Percentiles rank a stretch among this genome's conserved stretches.
These are phyloP conservation scores for Pyricularia grisea DNA, from an alignment of 2,329 filamentous ascomycete species.

Conservation along the genomic window DNA sequence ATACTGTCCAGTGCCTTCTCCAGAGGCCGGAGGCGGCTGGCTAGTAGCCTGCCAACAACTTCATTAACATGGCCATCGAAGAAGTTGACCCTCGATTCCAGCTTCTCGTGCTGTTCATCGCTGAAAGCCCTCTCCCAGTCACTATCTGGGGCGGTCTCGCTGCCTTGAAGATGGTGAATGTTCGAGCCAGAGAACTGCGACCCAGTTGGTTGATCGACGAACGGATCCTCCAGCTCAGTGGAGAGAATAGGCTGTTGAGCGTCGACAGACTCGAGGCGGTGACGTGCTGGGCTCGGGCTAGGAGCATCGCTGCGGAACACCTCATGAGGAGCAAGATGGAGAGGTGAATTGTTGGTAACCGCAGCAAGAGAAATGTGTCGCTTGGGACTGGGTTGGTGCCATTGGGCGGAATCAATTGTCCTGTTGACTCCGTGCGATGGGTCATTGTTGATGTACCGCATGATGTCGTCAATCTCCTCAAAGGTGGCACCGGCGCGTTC, in stretches of 20 bases:
- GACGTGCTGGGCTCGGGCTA: slow-evolving; percentile 60
- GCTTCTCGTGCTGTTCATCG: slow-evolving; percentile 73
- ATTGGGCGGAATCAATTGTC: slow-evolving; percentile 34
- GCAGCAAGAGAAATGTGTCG: slow-evolving; percentile 26
- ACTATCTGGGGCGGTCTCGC: slow-evolving; percentile 59
- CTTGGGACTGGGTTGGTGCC: slow-evolving; percentile 34
- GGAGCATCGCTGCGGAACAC: slow-evolving; percentile 57
- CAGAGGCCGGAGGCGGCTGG: slow-evolving; percentile 68
- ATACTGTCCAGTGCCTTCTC: slow-evolving; percentile 72
- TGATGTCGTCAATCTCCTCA: slow-evolving; percentile 86
- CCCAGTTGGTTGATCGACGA: slow-evolving; percentile 36
- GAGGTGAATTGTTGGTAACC: slow-evolving; percentile 37
- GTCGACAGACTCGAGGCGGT: slow-evolving; percentile 36
- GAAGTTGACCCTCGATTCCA: slow-evolving; percentile 73
- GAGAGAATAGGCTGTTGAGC: slow-evolving; percentile 32
- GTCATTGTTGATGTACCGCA: slow-evolving; percentile 74
- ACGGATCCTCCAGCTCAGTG: slow-evolving; percentile 54
- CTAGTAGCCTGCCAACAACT: slow-evolving; percentile 68
- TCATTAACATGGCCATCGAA: slow-evolving; percentile 88
- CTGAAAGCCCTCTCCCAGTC: slow-evolving; percentile 89
- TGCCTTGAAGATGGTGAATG: slow-evolving; percentile 54
- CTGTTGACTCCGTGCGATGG: slow-evolving; percentile 68
- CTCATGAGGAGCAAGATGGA: slow-evolving; percentile 39
- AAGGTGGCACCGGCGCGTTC: slow-evolving; percentile 41
- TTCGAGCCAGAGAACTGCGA: slow-evolving; percentile 8